Evolutionary conservation across 352 stramenopile genomes (phyloP).

Genomic region (Phytopythium helicoides): DNA sequence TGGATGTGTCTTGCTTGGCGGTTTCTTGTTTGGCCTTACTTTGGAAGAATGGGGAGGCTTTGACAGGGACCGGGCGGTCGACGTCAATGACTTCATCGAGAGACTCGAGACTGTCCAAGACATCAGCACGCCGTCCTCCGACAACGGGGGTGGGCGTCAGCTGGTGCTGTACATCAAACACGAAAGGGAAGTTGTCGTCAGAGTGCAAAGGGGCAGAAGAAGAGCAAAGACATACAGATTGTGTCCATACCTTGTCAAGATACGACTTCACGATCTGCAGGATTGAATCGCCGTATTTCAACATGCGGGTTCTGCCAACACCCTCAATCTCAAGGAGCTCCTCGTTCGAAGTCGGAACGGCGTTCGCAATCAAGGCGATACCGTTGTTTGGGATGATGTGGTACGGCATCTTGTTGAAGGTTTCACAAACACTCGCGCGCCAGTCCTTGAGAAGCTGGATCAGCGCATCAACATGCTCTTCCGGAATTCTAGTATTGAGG

Average conservation of each 20-base stretch:
- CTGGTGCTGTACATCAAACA: conserved; percentile 45
- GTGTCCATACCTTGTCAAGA: conserved; percentile 54
- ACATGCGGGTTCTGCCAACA: conserved; percentile 76
- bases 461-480: conserved; percentile 64
- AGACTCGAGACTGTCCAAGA: conserved; percentile 26
- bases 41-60: conserved; percentile 53
- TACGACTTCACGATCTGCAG: conserved; percentile 82
- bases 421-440: conserved; percentile 84
- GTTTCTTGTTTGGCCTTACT: conserved; percentile 14
- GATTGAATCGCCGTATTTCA: conserved; percentile 85
- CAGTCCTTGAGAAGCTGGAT: conserved; percentile 85
- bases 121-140: conserved; percentile 11
- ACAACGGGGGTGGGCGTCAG: conserved; percentile 41
- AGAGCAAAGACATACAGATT: background rate
- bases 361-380: conserved; percentile 80
- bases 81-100: conserved; percentile 16
- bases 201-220: background rate
- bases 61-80: conserved; percentile 1
- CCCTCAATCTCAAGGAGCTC: conserved; percentile 83
- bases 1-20: too few species aligned
- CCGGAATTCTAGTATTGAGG: conserved; percentile 46
- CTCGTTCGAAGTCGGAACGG: conserved; percentile 66
- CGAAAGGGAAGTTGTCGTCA: background rate
- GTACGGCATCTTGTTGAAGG: conserved; percentile 85
- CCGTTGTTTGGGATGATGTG: conserved; percentile 81